phyloP scores from a whole-genome alignment of 768 basidiomycete species.

The Pleurotus eryngii region DNA sequence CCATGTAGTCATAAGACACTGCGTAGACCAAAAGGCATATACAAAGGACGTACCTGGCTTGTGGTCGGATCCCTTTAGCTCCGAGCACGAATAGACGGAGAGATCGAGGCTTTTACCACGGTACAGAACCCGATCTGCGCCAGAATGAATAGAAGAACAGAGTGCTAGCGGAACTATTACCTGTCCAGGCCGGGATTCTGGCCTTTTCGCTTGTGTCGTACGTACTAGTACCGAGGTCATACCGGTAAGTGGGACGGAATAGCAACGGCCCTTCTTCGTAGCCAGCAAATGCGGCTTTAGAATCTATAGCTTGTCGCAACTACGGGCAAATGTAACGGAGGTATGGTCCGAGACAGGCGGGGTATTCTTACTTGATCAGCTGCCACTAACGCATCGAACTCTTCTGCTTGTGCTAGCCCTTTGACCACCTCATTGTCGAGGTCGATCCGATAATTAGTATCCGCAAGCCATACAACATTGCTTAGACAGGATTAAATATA shows the following conservation, averaged over 20 bases:
- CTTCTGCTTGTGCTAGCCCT: constrained; percentile 55
- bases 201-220: constrained; percentile 97
- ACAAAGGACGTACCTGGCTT: constrained; percentile 62
- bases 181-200: constrained; percentile 97
- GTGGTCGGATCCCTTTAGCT: constrained; percentile 91
- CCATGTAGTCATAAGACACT: constrained; percentile 3
- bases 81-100: constrained; percentile 77
- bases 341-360: too few relatives aligned
- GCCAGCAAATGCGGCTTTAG: constrained; percentile 70
- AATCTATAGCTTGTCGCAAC: constrained; percentile 72
- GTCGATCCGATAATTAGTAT: constrained; percentile 93
- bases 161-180: constrained; percentile 36
- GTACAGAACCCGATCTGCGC: constrained; percentile 86
- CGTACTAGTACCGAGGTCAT: constrained; percentile 73
- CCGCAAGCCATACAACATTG: constrained; percentile 90
- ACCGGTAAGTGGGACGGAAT: constrained; percentile 96
- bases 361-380: constrained; percentile 74
- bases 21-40: constrained; percentile 1
- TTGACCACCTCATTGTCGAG: constrained; percentile 81
- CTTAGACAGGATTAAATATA: constrained; percentile 35
- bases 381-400: constrained; percentile 70
- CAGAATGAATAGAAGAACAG: background rate
- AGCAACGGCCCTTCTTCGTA: constrained; percentile 87
- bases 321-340: constrained; percentile 22
- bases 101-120: constrained; percentile 71